Evolutionary conservation across 331 rosid species (phyloP).

Genomic region (Telfairia occidentalis): DNA sequence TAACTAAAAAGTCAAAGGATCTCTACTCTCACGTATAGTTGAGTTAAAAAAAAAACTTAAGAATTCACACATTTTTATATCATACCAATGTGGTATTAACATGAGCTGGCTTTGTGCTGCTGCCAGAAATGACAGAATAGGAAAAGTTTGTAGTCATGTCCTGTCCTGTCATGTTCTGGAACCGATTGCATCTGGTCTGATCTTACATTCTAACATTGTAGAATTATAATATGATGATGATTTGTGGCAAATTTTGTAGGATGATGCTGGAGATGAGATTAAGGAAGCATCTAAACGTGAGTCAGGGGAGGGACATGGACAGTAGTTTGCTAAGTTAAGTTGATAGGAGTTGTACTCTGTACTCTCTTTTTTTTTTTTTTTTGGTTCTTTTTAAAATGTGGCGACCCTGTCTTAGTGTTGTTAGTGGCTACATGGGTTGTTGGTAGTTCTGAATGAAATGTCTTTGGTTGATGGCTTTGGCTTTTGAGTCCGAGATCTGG

Average conservation of each 20-base stretch:
- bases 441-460: conserved; percentile 24
- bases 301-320: conserved; percentile 46
- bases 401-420: conserved; percentile 10
- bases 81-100: not conserved
- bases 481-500: conserved; percentile 14
- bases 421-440: conserved; percentile 39
- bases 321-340: conserved; percentile 21
- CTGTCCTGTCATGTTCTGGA: not conserved
- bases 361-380: conserved; percentile 16
- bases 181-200: not conserved
- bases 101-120: not conserved
- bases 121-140: not conserved
- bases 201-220: not conserved
- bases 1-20: no score
- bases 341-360: conserved; percentile 34
- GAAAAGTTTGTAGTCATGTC: not conserved
- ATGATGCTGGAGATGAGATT: conserved; percentile 87
- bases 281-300: conserved; percentile 82
- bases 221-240: not conserved
- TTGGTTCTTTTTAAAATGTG: not conserved
- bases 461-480: conserved; percentile 20
- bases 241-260: conserved; percentile 31
- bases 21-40: no score
- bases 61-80: not conserved
- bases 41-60: no score